Evolutionary conservation across 2,329 filamentous ascomycete species (phyloP), one percentile per base, ranked within the genome.

Genomic region (Kalaharituber pfeilii): DNA sequence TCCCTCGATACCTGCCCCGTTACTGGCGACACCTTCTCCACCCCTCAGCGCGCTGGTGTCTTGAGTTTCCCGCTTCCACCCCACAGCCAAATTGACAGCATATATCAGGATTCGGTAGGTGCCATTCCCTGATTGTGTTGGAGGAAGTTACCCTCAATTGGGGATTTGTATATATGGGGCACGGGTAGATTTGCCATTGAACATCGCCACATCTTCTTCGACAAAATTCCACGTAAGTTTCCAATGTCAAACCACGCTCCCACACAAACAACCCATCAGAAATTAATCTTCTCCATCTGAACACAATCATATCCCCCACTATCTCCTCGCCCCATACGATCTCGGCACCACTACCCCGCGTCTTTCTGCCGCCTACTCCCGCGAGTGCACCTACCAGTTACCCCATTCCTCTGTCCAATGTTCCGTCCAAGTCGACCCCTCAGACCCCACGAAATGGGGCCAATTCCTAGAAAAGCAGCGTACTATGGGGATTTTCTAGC

Each of bases 131-230:
- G 11, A 33, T n/a, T 33, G 29, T 33, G n/a, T n/a, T 8, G n/a
- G 29, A 33, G 29, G 8, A 33, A 33, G n/a, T 33, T 33, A 33
- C 29, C 29, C 29, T 33, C 29, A 33, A 33, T n/a, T n/a, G n/a
- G n/a, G 29, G 29, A 33, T n/a, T 8, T 33, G 29, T 33, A 33
- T n/a, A n/a, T n/a, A n/a, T n/a, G n/a, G n/a, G n/a, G n/a, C n/a
- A n/a, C n/a, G n/a, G n/a, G n/a, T n/a, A n/a, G n/a, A n/a, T n/a
- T n/a, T n/a, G n/a, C n/a, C n/a, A 39, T 15, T 5, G 15, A 36
- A 13, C 30, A 50, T 29, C 78, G 87, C 62, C 84, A 94, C 65
- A 81, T 87, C 55, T 93, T 82, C 69, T 94, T 87, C 73, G 93
- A 91, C n/a, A n/a, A n/a, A n/a, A n/a, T n/a, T n/a, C n/a, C n/a